Base-by-base conservation (phyloP, 164 flowering plant genomes). In the Santalum album region DNA sequence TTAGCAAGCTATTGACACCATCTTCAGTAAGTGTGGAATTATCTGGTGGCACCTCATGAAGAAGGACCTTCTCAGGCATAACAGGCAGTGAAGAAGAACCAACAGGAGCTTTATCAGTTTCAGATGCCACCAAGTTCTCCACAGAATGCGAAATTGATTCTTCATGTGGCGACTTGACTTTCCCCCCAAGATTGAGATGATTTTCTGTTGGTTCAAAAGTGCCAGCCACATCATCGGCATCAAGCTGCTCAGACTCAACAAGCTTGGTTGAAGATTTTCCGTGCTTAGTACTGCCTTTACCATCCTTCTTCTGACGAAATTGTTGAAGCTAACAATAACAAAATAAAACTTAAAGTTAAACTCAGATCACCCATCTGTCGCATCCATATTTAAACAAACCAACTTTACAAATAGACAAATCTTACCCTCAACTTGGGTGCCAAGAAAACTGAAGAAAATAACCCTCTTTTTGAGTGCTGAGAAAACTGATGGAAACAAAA, bases 221-320 rank as follows among this genome's bases (percentile, higher is more conserved):
- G 35, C 51, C 26, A 16, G 69, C 38, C 19, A 34, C 60, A 39
- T 52, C 32, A 18, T 32, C 60, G 44, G 52, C 49, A 32, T 65
- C 64, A 49, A 51, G 66, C 20, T 42, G 45, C 36, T 66, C 87
- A 40, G 77, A 54, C 61, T 78, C 76, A 62, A 73, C 67, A 61
- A 67, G 54, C 57, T 78, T 87, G 57, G 65, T 67, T 1, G 78
- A 71, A 9, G 87, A 71, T 57, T 76, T 80, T 39, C 75, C 83
- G 25, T 64, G 72, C 62, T 75, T 70, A n/a, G n/a, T n/a, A 58
- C 76, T 68, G 38, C 84, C 84, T 69, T 84, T 87, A 51, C 52
- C 58, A 36, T 78, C 91, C 68, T 87, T 89, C 72, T 84, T 92
- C 66, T 92, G 80, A 35, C 90, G 87, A 69, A 55, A 94, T 69